phyloP scores from a whole-genome alignment of 768 basidiomycete genomes.

The Termitomyces sp. region DNA sequence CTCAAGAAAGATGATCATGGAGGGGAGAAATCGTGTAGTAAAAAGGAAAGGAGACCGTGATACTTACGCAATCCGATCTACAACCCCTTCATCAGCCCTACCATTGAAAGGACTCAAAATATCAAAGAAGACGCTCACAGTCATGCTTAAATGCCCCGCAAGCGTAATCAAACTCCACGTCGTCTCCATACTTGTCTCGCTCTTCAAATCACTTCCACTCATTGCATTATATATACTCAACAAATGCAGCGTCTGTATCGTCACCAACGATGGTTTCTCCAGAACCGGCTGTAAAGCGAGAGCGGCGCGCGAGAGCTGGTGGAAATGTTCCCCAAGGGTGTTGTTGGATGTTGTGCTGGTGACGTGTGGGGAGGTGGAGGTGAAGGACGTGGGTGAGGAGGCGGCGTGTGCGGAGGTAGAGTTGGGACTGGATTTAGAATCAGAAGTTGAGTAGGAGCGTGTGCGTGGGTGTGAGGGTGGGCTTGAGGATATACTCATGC shows the following conservation, averaged over 20 bases:
- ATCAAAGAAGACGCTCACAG: conserved; percentile 36
- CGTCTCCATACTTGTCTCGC: conserved; percentile 70
- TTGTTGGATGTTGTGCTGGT: conserved; percentile 9
- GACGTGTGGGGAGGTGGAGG: neutral
- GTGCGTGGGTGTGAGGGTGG: neutral
- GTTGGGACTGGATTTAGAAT: neutral
- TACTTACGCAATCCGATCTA: conserved; percentile 70
- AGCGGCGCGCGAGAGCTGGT: conserved; percentile 63
- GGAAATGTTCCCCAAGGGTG: conserved; percentile 57
- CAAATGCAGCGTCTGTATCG: conserved; percentile 67
- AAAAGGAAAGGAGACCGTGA: neutral
- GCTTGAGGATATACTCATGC: too few relatives aligned
- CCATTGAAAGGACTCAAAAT: neutral
- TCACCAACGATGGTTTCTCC: conserved; percentile 67
- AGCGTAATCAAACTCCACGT: conserved; percentile 66
- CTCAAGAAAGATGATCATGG: neutral
- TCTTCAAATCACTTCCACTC: conserved; percentile 58
- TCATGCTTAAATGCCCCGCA: conserved; percentile 63
- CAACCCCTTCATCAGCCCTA: neutral
- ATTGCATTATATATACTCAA: conserved; percentile 69
- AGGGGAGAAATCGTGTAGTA: neutral
- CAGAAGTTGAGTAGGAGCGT: neutral
- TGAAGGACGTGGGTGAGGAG: neutral
- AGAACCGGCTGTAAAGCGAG: conserved; percentile 65
- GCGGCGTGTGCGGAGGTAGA: neutral